Percentiles rank a stretch among this genome's conserved stretches.
These are phyloP conservation scores for Fusarium marasasianum DNA, from an alignment of 2,329 filamentous ascomycete genomes.

Conservation along the genomic window DNA sequence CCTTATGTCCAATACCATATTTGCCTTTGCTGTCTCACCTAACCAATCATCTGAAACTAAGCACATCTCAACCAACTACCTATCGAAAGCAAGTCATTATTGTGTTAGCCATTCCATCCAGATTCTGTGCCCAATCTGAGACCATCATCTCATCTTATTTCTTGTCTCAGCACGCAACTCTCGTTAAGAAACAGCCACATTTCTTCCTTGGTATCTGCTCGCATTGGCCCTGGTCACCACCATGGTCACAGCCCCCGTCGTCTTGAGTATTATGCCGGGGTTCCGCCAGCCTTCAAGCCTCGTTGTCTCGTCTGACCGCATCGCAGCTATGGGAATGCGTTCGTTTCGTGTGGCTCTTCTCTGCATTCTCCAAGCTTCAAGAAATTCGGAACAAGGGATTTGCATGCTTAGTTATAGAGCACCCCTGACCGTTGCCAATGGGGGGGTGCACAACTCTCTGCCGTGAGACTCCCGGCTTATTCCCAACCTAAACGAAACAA, in stretches of 20 bases:
- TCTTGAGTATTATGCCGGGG: neutral
- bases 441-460: neutral
- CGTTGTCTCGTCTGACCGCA: neutral
- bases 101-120: neutral
- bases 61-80: neutral
- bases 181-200: neutral
- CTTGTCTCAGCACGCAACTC: neutral
- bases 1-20: neutral
- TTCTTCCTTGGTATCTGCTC: neutral
- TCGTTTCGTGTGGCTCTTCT: neutral
- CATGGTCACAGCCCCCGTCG: slow-evolving; percentile 2
- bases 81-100: slow-evolving; percentile 1
- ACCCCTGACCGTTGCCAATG: neutral
- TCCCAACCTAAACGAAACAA: neutral
- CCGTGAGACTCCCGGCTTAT: neutral
- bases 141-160: neutral
- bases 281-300: slow-evolving; percentile 22
- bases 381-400: neutral
- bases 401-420: neutral
- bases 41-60: slow-evolving; percentile 15
- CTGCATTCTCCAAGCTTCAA: slow-evolving; percentile 7
- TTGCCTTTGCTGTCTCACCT: neutral
- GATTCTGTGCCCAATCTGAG: neutral
- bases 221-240: slow-evolving; percentile 21
- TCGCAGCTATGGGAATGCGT: neutral